These are phyloP conservation scores for Sphagnum tenellum DNA, from an alignment of 225 moss, liverwort and hornwort genomes.

Conservation along the genomic window DNA sequence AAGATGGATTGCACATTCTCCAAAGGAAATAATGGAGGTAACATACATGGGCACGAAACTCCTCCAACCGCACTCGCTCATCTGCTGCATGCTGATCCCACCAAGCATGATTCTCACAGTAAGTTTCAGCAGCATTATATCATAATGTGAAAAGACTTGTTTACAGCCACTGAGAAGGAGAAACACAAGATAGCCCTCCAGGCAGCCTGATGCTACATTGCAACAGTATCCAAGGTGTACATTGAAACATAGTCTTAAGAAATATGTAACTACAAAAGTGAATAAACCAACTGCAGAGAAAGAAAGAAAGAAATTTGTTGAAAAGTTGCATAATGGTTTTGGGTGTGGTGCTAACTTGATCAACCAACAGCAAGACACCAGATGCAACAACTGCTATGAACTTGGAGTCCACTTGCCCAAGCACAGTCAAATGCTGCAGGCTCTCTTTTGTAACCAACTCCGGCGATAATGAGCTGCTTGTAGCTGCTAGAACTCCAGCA, in stretches of 20 bases:
- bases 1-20: too few relatives aligned
- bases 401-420: constrained; percentile 92
- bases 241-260: too few relatives aligned
- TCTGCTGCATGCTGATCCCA: constrained; percentile 90
- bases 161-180: too few relatives aligned
- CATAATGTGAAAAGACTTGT: background rate
- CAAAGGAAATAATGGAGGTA: background rate
- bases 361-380: constrained; percentile 68
- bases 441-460: constrained; percentile 69
- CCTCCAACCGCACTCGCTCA: constrained; percentile 92
- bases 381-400: constrained; percentile 76
- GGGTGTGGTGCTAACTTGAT: constrained; percentile 53
- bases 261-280: too few relatives aligned
- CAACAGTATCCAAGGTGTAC: too few relatives aligned
- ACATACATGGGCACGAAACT: constrained; percentile 68
- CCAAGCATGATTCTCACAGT: background rate
- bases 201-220: too few relatives aligned
- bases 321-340: too few relatives aligned
- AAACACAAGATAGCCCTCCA: too few relatives aligned
- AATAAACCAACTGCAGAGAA: too few relatives aligned
- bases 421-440: constrained; percentile 64
- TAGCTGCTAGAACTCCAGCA: constrained; percentile 57
- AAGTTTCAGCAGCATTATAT: background rate
- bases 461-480: constrained; percentile 54
- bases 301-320: too few relatives aligned